Evolutionary conservation across 345 rosid genomes (phyloP).

Genomic region (Hibiscus trionum): DNA sequence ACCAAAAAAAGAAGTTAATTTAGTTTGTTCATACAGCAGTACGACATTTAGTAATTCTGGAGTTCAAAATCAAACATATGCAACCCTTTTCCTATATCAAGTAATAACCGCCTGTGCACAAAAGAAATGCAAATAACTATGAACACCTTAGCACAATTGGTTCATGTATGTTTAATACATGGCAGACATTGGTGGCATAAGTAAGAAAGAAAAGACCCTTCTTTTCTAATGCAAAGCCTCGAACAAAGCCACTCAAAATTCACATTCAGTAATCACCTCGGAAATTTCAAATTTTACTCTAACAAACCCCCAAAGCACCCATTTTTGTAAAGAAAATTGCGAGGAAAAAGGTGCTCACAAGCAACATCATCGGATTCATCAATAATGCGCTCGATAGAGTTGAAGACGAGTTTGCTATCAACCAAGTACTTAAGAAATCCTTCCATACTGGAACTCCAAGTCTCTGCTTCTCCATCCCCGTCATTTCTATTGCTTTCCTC

Average conservation of each 20-base stretch:
- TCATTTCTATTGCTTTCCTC: conserved; percentile 16
- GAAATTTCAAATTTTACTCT: too few relatives aligned
- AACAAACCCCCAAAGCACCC: neutral
- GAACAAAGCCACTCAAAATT: neutral
- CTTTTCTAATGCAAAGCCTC: neutral
- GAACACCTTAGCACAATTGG: too few relatives aligned
- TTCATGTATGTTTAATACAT: too few relatives aligned
- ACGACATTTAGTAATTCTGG: too few relatives aligned
- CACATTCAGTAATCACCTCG: neutral
- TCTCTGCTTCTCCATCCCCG: conserved; percentile 16
- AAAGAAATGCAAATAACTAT: too few relatives aligned
- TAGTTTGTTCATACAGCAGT: too few relatives aligned
- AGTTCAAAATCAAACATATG: too few relatives aligned
- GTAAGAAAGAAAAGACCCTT: neutral
- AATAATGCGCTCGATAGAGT: conserved; percentile 59
- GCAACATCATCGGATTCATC: conserved; percentile 77
- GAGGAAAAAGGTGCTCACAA: conserved; percentile 37
- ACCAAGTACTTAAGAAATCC: conserved; percentile 69
- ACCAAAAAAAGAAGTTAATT: too few relatives aligned
- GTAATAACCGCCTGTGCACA: too few relatives aligned
- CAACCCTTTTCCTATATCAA: too few relatives aligned
- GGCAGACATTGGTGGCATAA: neutral
- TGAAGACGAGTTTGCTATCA: conserved; percentile 67
- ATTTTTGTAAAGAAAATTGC: neutral
- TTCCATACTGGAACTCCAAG: conserved; percentile 60